A percentile compares a stretch with the other conserved stretches of the same genome.
phyloP scores from a whole-genome alignment of 2,329 filamentous ascomycete species.

The Raffaelea ambrosiae region DNA sequence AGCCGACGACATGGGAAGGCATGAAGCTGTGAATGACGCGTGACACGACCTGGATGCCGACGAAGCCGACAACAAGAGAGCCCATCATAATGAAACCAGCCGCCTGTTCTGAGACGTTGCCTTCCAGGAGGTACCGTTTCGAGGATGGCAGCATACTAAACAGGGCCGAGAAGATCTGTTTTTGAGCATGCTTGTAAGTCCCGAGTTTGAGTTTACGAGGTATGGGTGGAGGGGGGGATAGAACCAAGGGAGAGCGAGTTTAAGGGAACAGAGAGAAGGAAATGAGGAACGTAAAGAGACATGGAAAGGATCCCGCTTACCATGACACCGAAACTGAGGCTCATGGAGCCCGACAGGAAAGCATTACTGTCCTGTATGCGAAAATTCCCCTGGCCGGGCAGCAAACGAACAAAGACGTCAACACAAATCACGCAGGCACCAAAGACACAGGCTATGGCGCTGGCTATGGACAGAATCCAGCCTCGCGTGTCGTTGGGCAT shows the following conservation, averaged over 20 bases:
- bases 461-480: slow-evolving; percentile 88
- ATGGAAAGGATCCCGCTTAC: slow-evolving; percentile 38
- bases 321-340: slow-evolving; percentile 94
- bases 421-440: slow-evolving; percentile 82
- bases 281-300: no score
- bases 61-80: slow-evolving; percentile 62
- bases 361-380: slow-evolving; percentile 80
- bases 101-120: slow-evolving; percentile 54
- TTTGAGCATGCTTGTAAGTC: not conserved
- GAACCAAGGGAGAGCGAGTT: no score
- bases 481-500: slow-evolving; percentile 78
- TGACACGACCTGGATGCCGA: slow-evolving; percentile 68
- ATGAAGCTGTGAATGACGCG: slow-evolving; percentile 64
- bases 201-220: slow-evolving; percentile 5
- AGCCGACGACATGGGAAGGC: slow-evolving; percentile 73
- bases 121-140: slow-evolving; percentile 64
- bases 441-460: slow-evolving; percentile 62
- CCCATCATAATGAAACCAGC: slow-evolving; percentile 63
- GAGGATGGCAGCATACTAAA: slow-evolving; percentile 91
- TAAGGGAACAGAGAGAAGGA: slow-evolving; percentile 4
- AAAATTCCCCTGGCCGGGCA: slow-evolving; percentile 70
- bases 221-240: not conserved
- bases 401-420: slow-evolving; percentile 64
- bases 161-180: slow-evolving; percentile 78
- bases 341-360: slow-evolving; percentile 82